Percentiles rank a stretch among this genome's conserved stretches.
phyloP scores from a whole-genome alignment of 2,329 filamentous ascomycete genomes.

The Colletotrichum abscissum region DNA sequence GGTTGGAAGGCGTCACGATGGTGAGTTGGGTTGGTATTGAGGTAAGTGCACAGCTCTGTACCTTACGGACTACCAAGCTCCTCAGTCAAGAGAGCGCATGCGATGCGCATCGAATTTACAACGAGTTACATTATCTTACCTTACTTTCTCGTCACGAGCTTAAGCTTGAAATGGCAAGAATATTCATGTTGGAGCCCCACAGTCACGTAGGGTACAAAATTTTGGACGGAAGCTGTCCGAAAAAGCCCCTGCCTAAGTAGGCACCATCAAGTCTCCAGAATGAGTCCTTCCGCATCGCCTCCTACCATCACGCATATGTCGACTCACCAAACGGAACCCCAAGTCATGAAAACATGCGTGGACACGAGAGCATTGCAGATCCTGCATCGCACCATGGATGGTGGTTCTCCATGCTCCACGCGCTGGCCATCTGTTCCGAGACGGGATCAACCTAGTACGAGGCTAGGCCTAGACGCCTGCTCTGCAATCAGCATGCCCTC shows the following conservation, averaged over 20 bases:
- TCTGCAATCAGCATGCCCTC: background rate
- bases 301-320: background rate
- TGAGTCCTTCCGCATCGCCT: background rate
- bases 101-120: too few species aligned
- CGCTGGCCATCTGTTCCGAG: slow-evolving; percentile 11
- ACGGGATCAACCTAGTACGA: slow-evolving; percentile 27
- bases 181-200: too few species aligned
- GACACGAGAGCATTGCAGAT: background rate
- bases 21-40: background rate
- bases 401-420: background rate
- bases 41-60: background rate
- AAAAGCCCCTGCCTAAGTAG: background rate
- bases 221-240: background rate
- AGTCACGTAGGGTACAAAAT: background rate
- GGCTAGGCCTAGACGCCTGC: background rate
- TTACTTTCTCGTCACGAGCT: background rate
- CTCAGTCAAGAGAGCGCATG: too few species aligned
- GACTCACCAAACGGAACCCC: background rate
- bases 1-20: background rate
- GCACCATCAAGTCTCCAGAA: background rate
- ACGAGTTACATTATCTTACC: too few species aligned
- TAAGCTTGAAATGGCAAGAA: background rate
- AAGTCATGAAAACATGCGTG: background rate
- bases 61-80: background rate
- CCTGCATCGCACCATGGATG: slow-evolving; percentile 1